Percentiles rank a stretch among this genome's conserved stretches.
phyloP scores from a whole-genome alignment of 192 early-diverging fungal species.

The Coemansia sp. region DNA sequence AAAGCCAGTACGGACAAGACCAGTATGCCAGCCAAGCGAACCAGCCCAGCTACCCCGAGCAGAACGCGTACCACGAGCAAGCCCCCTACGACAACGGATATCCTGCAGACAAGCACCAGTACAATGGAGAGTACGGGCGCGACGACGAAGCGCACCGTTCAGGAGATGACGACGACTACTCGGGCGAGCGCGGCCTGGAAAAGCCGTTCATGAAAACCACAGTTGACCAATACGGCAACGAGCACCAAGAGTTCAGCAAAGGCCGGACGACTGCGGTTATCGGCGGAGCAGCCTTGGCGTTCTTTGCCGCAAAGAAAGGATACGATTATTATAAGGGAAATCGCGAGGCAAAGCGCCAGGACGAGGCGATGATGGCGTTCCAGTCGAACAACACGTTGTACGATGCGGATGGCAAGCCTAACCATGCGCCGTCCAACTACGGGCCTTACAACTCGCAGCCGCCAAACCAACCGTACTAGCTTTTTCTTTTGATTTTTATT shows the following conservation, averaged over 20 bases:
- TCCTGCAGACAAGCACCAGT: background rate
- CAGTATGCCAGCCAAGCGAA: background rate
- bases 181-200: conserved; percentile 42
- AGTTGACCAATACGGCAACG: conserved; percentile 30
- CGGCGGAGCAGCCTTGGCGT: background rate
- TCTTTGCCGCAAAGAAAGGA: background rate
- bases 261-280: background rate
- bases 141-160: background rate
- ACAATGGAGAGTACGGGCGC: background rate
- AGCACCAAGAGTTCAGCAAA: conserved; percentile 14
- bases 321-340: background rate
- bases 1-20: background rate
- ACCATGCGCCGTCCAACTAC: background rate
- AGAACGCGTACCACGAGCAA: background rate
- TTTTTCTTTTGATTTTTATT: background rate
- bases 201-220: conserved; percentile 27
- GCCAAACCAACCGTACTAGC: background rate
- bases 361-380: conserved; percentile 1
- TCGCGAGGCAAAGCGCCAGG: background rate
- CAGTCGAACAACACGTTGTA: conserved; percentile 5
- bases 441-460: background rate
- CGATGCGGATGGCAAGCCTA: background rate
- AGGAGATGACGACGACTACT: conserved; percentile 16
- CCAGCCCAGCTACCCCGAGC: background rate
- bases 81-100: conserved; percentile 3